Evolutionary conservation across 768 basidiomycete species (phyloP), one percentile per base, ranked within the genome.

Genomic region (Melanogaster broomeanus): DNA sequence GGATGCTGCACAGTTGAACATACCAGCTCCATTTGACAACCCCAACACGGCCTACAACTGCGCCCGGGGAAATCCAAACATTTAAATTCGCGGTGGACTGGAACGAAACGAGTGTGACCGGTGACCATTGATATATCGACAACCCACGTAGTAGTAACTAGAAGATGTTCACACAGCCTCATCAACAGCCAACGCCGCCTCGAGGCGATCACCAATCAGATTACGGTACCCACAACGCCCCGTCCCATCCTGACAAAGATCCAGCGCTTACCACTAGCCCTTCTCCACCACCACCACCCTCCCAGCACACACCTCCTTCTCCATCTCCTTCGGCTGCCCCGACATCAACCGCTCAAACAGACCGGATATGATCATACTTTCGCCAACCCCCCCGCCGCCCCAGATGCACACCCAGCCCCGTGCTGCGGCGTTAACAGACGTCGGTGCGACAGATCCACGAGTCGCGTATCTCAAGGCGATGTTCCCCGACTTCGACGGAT

Each of bases 401-500:
- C 40, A 52, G n/a, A 6, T 35, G 9, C 45, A 13, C 15, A 3
- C 47, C 4, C 53, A 49, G n/a, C 16, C 42, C 12, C 37, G 31
- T 2, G 45, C 45, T 43, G 43, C 52, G 16, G 37, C 3, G 5
- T n/a, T n/a, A n/a, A 33, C 42, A 5, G 40, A 51, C 21, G 28
- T 25, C 7, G 25, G 27, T 1, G 45, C 43, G 19, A n/a, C 56
- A 10, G 66, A 86, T 68, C 78, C 83, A 2, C 71, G 74, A n/a
- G 67, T 87, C 39, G 72, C 77, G 10, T 70, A 72, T 0, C 72
- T 91, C 42, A 79, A 77, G 41, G 79, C 76, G 8, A 85, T 91
- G 77, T 92, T 92, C 66, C 90, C 90, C 6, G 85, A 87, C 67
- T 90, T 90, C 59, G 90, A 93, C 54, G n/a, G 80, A 84, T 44